Evolutionary conservation across 805 yeast genomes (phyloP).

Genomic region (Peterozyma toletana): DNA sequence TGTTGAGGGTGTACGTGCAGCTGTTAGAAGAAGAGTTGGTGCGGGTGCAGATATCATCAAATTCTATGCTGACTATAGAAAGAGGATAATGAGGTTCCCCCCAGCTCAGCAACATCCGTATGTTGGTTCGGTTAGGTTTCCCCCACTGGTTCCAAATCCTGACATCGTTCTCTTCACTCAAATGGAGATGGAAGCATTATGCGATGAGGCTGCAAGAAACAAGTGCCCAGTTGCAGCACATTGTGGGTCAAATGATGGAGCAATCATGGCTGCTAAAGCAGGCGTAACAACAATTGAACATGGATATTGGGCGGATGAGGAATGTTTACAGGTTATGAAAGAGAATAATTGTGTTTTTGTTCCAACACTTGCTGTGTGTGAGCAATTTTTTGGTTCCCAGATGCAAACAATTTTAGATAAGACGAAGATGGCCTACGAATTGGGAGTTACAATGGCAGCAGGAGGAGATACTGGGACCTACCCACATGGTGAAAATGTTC

Average conservation of each 20-base stretch:
- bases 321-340: constrained; percentile 12
- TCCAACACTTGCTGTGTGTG: constrained; percentile 19
- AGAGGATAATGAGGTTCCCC: constrained; percentile 19
- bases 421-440: constrained; percentile 15
- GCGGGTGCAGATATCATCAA: constrained; percentile 20
- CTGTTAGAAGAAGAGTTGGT: constrained; percentile 18
- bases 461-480: constrained; percentile 23
- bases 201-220: constrained; percentile 18
- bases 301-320: constrained; percentile 18
- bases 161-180: constrained; percentile 19
- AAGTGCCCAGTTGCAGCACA: constrained; percentile 21
- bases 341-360: constrained; percentile 16
- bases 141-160: constrained; percentile 19
- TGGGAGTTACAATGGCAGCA: constrained; percentile 18
- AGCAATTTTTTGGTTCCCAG: constrained; percentile 3
- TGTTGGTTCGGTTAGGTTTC: constrained; percentile 17
- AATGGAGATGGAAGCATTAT: constrained; percentile 18
- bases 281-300: constrained; percentile 19
- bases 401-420: constrained; percentile 14
- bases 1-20: constrained; percentile 17
- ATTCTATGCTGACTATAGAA: constrained; percentile 20
- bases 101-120: constrained; percentile 20
- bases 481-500: constrained; percentile 21
- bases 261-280: constrained; percentile 19
- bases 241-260: constrained; percentile 19